Conservation (phyloP, 257 asterid species). For the Gardenia jasminoides region DNA sequence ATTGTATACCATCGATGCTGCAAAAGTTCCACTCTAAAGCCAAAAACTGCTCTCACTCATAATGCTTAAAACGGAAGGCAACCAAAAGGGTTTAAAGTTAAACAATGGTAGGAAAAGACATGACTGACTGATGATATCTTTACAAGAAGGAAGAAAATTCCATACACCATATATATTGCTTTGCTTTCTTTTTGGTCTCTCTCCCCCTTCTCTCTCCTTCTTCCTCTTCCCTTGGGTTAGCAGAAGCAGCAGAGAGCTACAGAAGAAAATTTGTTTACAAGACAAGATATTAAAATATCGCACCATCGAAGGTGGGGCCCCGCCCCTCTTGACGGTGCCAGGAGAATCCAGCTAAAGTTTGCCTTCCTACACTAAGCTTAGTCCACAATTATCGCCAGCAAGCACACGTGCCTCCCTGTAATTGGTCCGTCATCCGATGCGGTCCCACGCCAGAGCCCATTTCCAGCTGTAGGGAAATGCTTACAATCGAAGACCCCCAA, state of each 20-base stretch:
- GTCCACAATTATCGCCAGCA: conserved; percentile 33
- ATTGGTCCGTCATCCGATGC: not conserved
- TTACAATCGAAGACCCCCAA: conserved; percentile 13
- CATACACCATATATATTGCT: not conserved
- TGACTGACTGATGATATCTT: not conserved
- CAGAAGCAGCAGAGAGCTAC: not conserved
- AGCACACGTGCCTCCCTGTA: conserved; percentile 14
- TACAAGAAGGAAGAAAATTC: not conserved
- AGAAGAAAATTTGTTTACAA: not conserved
- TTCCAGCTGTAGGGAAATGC: conserved; percentile 42
- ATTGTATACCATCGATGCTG: not conserved
- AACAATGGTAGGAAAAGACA: not conserved
- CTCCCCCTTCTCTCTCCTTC: no score
- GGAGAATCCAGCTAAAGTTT: conserved; percentile 23
- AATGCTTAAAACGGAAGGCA: conserved; percentile 3
- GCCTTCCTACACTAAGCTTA: not conserved
- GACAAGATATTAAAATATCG: not conserved
- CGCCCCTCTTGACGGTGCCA: conserved; percentile 25
- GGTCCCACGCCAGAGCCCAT: conserved; percentile 22
- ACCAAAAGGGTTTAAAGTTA: not conserved
- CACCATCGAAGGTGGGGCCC: conserved; percentile 17
- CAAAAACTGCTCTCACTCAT: not conserved
- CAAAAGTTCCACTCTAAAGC: not conserved
- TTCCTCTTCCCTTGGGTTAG: not conserved
- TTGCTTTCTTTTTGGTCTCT: not conserved